Percentiles rank a stretch among this genome's conserved stretches.
Evolutionary conservation across 1,139 yeast genomes (phyloP).

Genomic region (Candida glucosophila): DNA sequence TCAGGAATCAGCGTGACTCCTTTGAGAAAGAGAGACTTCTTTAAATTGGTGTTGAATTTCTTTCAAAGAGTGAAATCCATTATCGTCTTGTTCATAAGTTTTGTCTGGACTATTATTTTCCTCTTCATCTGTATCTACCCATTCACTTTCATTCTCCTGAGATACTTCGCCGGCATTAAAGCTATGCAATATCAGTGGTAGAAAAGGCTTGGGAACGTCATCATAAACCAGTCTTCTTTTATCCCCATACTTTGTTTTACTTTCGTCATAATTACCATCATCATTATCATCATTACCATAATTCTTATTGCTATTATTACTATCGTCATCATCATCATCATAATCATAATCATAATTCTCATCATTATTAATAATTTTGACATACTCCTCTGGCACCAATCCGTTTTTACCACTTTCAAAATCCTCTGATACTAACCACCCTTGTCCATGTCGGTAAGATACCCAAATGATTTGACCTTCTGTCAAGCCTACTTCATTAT

Average conservation of each 20-base stretch:
- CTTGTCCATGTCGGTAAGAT: slow-evolving; percentile 91
- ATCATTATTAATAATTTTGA: slow-evolving; percentile 54
- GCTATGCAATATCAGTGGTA: slow-evolving; percentile 32
- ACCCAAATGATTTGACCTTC: slow-evolving; percentile 87
- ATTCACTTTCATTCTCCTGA: slow-evolving; percentile 18
- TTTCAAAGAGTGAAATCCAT: no score
- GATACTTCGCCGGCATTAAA: slow-evolving; percentile 7
- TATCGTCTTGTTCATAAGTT: no score
- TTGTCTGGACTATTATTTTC: no score
- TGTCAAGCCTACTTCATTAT: slow-evolving; percentile 69
- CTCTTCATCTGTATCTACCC: slow-evolving; percentile 29
- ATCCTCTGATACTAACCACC: slow-evolving; percentile 95
- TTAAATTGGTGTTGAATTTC: no score
- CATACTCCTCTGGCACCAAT: slow-evolving; percentile 91
- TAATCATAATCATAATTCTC: no score
- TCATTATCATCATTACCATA: no score
- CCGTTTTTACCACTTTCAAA: slow-evolving; percentile 78
- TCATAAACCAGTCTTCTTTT: slow-evolving; percentile 9
- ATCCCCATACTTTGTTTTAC: background rate
- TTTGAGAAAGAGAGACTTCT: no score
- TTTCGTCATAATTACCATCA: slow-evolving; percentile 7
- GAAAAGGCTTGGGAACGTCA: slow-evolving; percentile 39
- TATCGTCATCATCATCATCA: slow-evolving; percentile 11
- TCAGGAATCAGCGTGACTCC: no score
- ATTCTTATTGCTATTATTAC: no score